Conservation (phyloP, 768 basidiomycete species). For the Kwoniella botswanensis region DNA sequence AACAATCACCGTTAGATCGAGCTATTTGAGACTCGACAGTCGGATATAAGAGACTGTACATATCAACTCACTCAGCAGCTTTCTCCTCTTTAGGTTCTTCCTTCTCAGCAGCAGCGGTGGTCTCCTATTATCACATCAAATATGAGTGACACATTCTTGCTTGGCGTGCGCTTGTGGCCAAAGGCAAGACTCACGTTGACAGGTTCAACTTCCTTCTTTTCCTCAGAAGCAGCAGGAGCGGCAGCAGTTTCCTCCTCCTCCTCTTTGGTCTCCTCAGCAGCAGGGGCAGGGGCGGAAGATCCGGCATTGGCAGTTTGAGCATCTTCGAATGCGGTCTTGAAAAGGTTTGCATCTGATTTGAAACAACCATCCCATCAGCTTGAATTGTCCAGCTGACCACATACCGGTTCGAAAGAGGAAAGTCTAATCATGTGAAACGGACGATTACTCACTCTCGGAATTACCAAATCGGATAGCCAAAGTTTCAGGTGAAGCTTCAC, state of each 20-base stretch:
- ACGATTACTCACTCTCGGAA: slow-evolving; percentile 74
- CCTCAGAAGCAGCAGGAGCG: slow-evolving; percentile 19
- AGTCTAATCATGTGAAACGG: no score
- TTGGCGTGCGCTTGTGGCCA: neutral
- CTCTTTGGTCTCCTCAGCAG: slow-evolving; percentile 63
- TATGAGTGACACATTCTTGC: neutral
- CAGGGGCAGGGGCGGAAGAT: slow-evolving; percentile 12
- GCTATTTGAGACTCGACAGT: neutral
- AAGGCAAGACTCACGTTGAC: slow-evolving; percentile 38
- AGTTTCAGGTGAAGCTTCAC: slow-evolving; percentile 87
- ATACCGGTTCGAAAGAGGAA: no score
- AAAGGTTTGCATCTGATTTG: slow-evolving; percentile 74
- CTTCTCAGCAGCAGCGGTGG: slow-evolving; percentile 37
- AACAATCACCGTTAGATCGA: no score
- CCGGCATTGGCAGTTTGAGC: slow-evolving; percentile 65
- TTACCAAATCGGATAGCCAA: slow-evolving; percentile 98
- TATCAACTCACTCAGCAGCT: slow-evolving; percentile 36
- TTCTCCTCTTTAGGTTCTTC: slow-evolving; percentile 47
- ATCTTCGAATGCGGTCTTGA: slow-evolving; percentile 86
- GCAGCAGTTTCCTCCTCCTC: slow-evolving; percentile 39
- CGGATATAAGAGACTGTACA: neutral
- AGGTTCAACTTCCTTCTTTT: slow-evolving; percentile 25
- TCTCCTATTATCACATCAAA: slow-evolving; percentile 30
- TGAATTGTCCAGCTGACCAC: neutral
- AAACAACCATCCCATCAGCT: neutral